Evolutionary conservation across 2,329 filamentous ascomycete species (phyloP).

Genomic region (Hypoxylon rubiginosum): DNA sequence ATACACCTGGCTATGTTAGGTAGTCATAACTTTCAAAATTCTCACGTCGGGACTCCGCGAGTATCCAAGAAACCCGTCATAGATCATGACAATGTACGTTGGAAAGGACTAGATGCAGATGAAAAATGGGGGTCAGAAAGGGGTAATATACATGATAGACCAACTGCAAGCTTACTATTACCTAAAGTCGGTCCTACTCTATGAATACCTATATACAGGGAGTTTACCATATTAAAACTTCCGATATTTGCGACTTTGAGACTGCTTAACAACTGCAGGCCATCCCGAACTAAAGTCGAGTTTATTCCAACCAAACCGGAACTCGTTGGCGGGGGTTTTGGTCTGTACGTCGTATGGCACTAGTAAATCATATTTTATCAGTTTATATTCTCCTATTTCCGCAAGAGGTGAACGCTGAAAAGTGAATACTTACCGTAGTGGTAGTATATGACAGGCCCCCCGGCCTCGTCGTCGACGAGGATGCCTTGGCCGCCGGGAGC

Average conservation of each 20-base stretch:
- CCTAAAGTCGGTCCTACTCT: no score
- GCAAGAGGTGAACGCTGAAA: not conserved
- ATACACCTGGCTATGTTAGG: no score
- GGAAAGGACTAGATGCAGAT: no score
- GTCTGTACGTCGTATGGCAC: conserved; percentile 37
- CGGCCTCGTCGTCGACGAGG: conserved; percentile 39
- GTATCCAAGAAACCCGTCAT: no score
- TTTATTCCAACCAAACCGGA: conserved; percentile 45
- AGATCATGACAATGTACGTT: no score
- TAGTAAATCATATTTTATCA: conserved; percentile 13
- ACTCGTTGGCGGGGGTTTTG: conserved; percentile 31
- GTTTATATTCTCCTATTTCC: not conserved
- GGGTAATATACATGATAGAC: no score
- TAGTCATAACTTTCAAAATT: no score
- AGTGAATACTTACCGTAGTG: conserved; percentile 40
- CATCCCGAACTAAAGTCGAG: conserved; percentile 44
- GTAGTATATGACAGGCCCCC: conserved; percentile 43
- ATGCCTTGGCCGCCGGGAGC: conserved; percentile 44
- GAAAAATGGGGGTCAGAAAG: no score
- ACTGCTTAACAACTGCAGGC: conserved; percentile 33
- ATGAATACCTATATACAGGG: not conserved
- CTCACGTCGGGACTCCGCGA: no score
- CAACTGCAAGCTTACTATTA: no score
- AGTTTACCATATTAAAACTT: not conserved
- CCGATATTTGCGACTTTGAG: not conserved